Percentiles rank a stretch among this genome's conserved stretches.
phyloP scores from a whole-genome alignment of 768 basidiomycete species.

The Mycena rosella region DNA sequence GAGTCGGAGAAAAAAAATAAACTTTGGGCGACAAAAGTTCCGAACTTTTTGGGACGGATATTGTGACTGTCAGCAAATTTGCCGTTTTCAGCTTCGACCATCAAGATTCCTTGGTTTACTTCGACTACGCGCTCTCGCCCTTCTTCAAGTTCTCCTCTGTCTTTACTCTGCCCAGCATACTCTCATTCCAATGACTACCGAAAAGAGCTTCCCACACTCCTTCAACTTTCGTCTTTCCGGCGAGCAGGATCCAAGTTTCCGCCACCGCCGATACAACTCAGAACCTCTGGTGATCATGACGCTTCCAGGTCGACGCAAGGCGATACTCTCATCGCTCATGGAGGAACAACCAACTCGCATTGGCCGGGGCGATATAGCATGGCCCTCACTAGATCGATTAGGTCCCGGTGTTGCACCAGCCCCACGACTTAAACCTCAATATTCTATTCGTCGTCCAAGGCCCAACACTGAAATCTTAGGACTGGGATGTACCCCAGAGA shows the following conservation, averaged over 20 bases:
- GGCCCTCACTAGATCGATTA: background rate
- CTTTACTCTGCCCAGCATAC: background rate
- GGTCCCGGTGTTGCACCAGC: background rate
- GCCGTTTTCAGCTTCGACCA: too few relatives aligned
- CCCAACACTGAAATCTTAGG: conserved; percentile 19
- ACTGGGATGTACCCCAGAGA: background rate
- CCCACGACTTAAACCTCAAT: conserved; percentile 17
- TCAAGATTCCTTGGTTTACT: too few relatives aligned
- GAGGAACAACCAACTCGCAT: background rate
- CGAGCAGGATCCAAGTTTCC: background rate
- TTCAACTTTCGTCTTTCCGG: conserved; percentile 10
- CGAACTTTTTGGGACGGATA: too few relatives aligned
- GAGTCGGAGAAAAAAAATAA: too few relatives aligned
- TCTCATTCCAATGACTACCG: conserved; percentile 6
- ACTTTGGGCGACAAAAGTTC: too few relatives aligned
- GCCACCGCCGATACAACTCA: conserved; percentile 27
- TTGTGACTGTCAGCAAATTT: too few relatives aligned
- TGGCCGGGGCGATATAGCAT: background rate
- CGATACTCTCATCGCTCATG: background rate
- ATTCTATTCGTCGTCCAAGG: conserved; percentile 28
- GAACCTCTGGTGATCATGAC: conserved; percentile 12
- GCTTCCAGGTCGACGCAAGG: background rate
- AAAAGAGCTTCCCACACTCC: conserved; percentile 13
- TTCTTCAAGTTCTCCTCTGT: background rate
- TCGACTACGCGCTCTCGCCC: too few relatives aligned